Percentiles rank a stretch among this genome's conserved stretches.
Conservation (phyloP, 1,139 yeast genomes). For the Meyerozyma athensensis region DNA sequence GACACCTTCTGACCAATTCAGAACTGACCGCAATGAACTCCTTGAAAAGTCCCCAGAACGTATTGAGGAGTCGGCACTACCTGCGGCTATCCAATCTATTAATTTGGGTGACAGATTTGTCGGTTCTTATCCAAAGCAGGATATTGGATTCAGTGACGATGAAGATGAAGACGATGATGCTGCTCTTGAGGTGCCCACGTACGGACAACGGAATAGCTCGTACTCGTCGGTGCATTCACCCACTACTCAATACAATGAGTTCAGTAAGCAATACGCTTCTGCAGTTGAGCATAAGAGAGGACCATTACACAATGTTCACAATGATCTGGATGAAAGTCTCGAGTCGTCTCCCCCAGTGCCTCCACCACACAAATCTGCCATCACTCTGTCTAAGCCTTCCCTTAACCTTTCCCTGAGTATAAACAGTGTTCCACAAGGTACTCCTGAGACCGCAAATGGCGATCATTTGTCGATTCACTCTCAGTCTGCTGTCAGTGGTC, state of each 20-base stretch:
- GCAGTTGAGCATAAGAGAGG: conserved; percentile 12
- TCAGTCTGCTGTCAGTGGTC: conserved; percentile 21
- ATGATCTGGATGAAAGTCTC: conserved; percentile 14
- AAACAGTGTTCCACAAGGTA: conserved; percentile 18
- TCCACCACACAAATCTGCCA: conserved; percentile 14
- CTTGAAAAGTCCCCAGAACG: conserved; percentile 36
- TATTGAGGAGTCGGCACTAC: conserved; percentile 32
- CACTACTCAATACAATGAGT: conserved; percentile 52
- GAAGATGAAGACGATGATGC: conserved; percentile 23
- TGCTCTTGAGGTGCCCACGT: conserved; percentile 21
- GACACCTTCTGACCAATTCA: conserved; percentile 41
- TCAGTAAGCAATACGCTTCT: conserved; percentile 41
- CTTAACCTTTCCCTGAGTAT: conserved; percentile 13
- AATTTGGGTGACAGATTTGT: conserved; percentile 19
- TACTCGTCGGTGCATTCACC: conserved; percentile 43
- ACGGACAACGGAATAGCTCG: conserved; percentile 28
- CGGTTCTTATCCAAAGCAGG: conserved; percentile 34
- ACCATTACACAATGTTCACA: conserved; percentile 6
- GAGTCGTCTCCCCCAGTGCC: conserved; percentile 23
- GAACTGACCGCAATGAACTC: conserved; percentile 24
- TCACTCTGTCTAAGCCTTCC: conserved; percentile 12
- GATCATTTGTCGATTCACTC: conserved; percentile 25
- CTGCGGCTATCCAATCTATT: conserved; percentile 27
- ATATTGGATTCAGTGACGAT: conserved; percentile 35
- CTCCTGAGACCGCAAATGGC: conserved; percentile 12